These are phyloP conservation scores for Phialophora expanda DNA, from an alignment of 2,329 filamentous ascomycete species.

Conservation along the genomic window DNA sequence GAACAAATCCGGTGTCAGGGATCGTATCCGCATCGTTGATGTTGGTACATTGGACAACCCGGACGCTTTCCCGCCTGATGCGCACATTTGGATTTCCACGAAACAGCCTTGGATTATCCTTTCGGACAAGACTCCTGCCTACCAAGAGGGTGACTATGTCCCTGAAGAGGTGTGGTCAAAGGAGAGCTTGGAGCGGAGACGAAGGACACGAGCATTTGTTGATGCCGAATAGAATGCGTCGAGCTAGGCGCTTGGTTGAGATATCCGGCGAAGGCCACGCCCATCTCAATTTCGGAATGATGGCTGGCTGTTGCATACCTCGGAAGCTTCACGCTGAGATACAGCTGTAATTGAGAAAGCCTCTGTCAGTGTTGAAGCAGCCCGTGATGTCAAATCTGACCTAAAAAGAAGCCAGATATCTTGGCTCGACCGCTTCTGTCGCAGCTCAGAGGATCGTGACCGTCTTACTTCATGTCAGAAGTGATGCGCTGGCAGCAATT, in stretches of 20 bases:
- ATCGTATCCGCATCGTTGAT: conserved; percentile 47
- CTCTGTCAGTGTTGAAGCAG: not conserved
- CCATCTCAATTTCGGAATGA: not conserved
- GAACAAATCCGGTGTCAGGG: conserved; percentile 37
- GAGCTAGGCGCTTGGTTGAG: not conserved
- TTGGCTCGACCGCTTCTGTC: not conserved
- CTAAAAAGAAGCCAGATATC: not conserved
- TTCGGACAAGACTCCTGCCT: conserved; percentile 46
- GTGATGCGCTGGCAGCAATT: conserved; percentile 1
- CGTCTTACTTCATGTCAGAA: not conserved
- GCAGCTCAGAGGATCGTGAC: not conserved
- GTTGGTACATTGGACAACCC: conserved; percentile 54
- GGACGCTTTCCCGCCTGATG: conserved; percentile 50
- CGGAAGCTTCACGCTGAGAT: conserved; percentile 3
- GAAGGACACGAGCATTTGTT: not conserved
- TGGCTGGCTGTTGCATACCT: conserved; percentile 21
- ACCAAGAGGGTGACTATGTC: conserved; percentile 46
- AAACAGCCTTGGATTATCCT: conserved; percentile 50
- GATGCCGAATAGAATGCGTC: conserved; percentile 10
- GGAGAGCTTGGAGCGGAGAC: conserved; percentile 43
- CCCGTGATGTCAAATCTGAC: not conserved
- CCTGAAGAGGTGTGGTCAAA: conserved; percentile 44
- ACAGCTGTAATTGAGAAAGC: conserved; percentile 8
- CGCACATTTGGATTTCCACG: conserved; percentile 53
- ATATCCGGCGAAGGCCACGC: not conserved